Percentiles rank a stretch among this genome's conserved stretches.
phyloP scores from a whole-genome alignment of 2,329 filamentous ascomycete genomes.

The Venturia oleaginea region DNA sequence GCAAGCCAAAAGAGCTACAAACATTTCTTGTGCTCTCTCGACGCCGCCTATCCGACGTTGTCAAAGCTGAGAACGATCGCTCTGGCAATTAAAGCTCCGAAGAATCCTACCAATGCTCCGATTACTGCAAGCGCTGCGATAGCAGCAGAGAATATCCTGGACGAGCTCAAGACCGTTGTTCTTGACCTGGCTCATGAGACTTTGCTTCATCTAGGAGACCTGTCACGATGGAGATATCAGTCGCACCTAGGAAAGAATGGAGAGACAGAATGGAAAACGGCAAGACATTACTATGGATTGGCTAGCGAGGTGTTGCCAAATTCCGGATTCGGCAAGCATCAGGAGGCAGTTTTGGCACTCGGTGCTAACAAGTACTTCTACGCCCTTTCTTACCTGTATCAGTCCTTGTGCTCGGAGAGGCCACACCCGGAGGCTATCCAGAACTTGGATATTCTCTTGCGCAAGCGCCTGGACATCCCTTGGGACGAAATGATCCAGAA shows the following conservation, averaged over 20 bases:
- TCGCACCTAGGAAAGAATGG: slow-evolving; percentile 57
- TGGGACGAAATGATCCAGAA: slow-evolving; percentile 1
- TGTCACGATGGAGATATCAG: slow-evolving; percentile 73
- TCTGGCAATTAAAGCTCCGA: slow-evolving; percentile 14
- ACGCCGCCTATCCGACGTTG: slow-evolving; percentile 48
- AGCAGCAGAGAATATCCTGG: neutral
- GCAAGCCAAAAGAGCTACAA: slow-evolving; percentile 5
- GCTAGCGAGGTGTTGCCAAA: slow-evolving; percentile 70
- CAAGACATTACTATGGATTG: slow-evolving; percentile 75
- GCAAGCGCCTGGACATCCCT: slow-evolving; percentile 43
- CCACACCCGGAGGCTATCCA: slow-evolving; percentile 65
- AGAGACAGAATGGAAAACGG: slow-evolving; percentile 66
- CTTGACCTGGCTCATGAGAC: slow-evolving; percentile 71
- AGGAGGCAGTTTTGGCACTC: slow-evolving; percentile 77
- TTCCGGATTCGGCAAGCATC: slow-evolving; percentile 78
- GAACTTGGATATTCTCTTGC: slow-evolving; percentile 76
- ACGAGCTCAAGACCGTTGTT: slow-evolving; percentile 41
- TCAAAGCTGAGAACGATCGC: slow-evolving; percentile 51
- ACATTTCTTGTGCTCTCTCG: slow-evolving; percentile 56
- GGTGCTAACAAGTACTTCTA: slow-evolving; percentile 72
- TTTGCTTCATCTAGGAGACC: slow-evolving; percentile 78
- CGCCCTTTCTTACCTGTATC: slow-evolving; percentile 82
- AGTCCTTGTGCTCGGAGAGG: slow-evolving; percentile 63
- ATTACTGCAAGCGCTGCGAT: neutral
- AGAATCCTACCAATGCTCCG: neutral